Conservation (phyloP, 805 yeast species). For the Candida pini region DNA sequence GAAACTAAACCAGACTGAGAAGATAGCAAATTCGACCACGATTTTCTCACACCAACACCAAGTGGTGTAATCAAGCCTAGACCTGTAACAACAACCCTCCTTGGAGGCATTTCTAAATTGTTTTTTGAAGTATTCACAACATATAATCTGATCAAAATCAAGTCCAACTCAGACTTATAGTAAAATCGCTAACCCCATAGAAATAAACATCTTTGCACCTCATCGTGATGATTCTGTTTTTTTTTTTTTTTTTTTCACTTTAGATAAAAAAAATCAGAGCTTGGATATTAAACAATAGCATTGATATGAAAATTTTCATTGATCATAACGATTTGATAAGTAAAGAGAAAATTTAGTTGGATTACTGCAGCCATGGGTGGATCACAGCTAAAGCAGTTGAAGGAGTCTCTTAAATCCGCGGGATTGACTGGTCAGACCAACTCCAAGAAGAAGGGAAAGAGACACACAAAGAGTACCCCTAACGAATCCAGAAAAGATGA, state of each 20-base stretch:
- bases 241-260: too few species aligned
- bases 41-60: slow-evolving; percentile 56
- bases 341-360: too few species aligned
- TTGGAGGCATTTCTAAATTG: slow-evolving; percentile 18
- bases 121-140: too few species aligned
- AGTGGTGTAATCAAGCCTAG: slow-evolving; percentile 82
- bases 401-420: slow-evolving; percentile 66
- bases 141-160: too few species aligned
- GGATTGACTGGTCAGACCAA: slow-evolving; percentile 88
- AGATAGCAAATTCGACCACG: slow-evolving; percentile 51
- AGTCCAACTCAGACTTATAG: too few species aligned
- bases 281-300: too few species aligned
- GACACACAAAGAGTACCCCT: slow-evolving; percentile 44
- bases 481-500: slow-evolving; percentile 69
- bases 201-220: too few species aligned
- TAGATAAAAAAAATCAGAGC: too few species aligned
- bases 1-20: slow-evolving; percentile 57
- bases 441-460: slow-evolving; percentile 48
- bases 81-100: slow-evolving; percentile 88
- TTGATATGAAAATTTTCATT: too few species aligned
- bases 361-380: slow-evolving; percentile 54
- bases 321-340: too few species aligned
- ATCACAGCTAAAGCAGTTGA: slow-evolving; percentile 79
- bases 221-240: too few species aligned
- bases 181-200: too few species aligned